Evolutionary conservation across 371 early-diverging fungal species (phyloP), one percentile per base, ranked within the genome.

Genomic region (Mucor velutinosus): DNA sequence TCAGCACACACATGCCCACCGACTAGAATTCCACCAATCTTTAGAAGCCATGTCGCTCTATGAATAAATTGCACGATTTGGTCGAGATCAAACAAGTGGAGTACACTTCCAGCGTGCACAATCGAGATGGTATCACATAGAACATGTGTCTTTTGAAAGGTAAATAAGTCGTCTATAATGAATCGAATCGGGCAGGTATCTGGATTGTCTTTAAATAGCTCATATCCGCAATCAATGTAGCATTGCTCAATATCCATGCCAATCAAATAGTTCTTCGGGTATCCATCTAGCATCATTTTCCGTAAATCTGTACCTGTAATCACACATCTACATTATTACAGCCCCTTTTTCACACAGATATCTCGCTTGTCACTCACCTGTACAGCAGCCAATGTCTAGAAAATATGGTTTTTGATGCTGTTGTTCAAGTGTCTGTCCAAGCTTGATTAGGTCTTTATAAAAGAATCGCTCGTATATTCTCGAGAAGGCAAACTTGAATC

Each of bases 351-450:
- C 7, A 8, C 3, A 51, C 12, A 4, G 8, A 14, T 7, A 7
- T 15, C 51, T 23, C 21, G 12, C 0, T 25, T 25, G 0, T 23
- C 14, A 53, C n/a, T 60, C 73, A 80, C 83, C 83, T 68, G 80
- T 71, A 21, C 83, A 83, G 63, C 80, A 83, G 19, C 83, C 83
- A 61, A 83, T 71, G 29, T 83, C 83, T 15, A 83, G 45, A 29
- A 83, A 69, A 43, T 66, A 53, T 32, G 80, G 78, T 7, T 47
- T 53, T 12, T 53, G 25, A 15, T 27, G 14, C 11, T 53, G 53
- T 23, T 25, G 49, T 41, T 65, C 47, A 4, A 59, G n/a, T 45
- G 21, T 35, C 47, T 75, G 69, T 17, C 63, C 76, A 29, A 69
- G 23, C 25, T 71, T 68, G 45, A 82, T 39, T 2, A 82, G 43